Evolutionary conservation across 2,329 filamentous ascomycete species (phyloP).

Genomic region (Ophiocordyceps unilateralis): DNA sequence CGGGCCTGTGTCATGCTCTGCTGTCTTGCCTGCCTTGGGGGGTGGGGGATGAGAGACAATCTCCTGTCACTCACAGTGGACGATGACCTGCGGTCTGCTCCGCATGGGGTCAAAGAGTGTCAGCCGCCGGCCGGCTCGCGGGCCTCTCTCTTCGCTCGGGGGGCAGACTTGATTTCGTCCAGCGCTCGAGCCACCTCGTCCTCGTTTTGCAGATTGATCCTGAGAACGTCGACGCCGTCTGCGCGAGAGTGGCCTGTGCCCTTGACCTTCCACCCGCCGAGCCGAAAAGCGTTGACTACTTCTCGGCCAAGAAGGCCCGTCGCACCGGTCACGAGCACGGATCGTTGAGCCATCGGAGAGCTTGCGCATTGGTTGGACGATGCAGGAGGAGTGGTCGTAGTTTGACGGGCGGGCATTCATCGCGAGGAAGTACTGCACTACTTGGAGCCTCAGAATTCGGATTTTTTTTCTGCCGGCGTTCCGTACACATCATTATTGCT

Average conservation of each 20-base stretch:
- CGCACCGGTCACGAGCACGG: conserved; percentile 65
- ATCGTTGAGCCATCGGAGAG: conserved; percentile 19
- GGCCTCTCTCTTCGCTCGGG: neutral
- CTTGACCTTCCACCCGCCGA: conserved; percentile 44
- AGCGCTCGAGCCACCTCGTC: conserved; percentile 31
- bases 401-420: too few relatives aligned
- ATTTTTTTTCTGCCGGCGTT: neutral
- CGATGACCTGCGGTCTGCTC: conserved; percentile 53
- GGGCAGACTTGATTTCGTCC: conserved; percentile 34
- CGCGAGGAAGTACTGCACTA: too few relatives aligned
- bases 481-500: too few relatives aligned
- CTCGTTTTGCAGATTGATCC: conserved; percentile 32
- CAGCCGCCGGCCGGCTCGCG: neutral
- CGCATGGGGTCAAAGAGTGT: neutral
- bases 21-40: conserved; percentile 1
- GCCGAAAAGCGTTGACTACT: conserved; percentile 53
- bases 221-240: conserved; percentile 49
- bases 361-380: too few relatives aligned
- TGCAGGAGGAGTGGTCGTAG: neutral
- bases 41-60: too few relatives aligned
- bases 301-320: conserved; percentile 72
- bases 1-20: neutral
- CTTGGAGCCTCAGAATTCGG: neutral
- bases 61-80: conserved; percentile 48
- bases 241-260: conserved; percentile 62